These are phyloP conservation scores for Thermothielavioides terrestris DNA, from an alignment of 495 filamentous ascomycete species.

Conservation along the genomic window DNA sequence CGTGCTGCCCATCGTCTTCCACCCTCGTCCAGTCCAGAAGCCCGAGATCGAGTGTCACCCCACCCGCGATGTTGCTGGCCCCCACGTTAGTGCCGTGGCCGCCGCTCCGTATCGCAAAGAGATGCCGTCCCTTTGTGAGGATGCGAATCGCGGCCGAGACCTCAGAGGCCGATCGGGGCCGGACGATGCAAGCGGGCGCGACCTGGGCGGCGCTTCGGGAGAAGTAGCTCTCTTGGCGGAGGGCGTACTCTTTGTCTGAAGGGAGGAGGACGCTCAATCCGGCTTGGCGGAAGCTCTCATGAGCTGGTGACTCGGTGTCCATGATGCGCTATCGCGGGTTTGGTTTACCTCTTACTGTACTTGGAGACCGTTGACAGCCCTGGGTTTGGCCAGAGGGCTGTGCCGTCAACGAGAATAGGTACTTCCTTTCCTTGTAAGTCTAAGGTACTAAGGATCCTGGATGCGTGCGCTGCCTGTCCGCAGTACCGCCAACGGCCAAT, in stretches of 20 bases:
- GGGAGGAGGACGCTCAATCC: slow-evolving; percentile 11
- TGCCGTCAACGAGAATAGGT: too few relatives aligned
- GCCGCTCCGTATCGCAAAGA: slow-evolving; percentile 43
- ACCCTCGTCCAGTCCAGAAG: slow-evolving; percentile 33
- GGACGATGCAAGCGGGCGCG: slow-evolving; percentile 30
- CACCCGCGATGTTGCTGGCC: slow-evolving; percentile 34
- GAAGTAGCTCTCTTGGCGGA: slow-evolving; percentile 33
- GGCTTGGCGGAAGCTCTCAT: too few relatives aligned
- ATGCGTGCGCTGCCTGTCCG: too few relatives aligned
- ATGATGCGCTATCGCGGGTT: too few relatives aligned
- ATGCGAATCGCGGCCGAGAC: slow-evolving; percentile 30
- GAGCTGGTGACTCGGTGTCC: too few relatives aligned
- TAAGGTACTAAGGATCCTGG: too few relatives aligned
- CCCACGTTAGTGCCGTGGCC: slow-evolving; percentile 43
- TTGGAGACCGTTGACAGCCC: too few relatives aligned
- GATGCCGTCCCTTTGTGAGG: slow-evolving; percentile 23
- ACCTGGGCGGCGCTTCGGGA: slow-evolving; percentile 37
- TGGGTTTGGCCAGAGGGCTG: too few relatives aligned
- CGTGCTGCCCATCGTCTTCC: slow-evolving; percentile 22
- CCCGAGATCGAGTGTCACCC: slow-evolving; percentile 45
- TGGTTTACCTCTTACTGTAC: too few relatives aligned
- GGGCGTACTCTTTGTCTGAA: slow-evolving; percentile 2
- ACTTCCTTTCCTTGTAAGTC: too few relatives aligned
- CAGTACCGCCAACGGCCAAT: too few relatives aligned
- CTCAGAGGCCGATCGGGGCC: slow-evolving; percentile 25